Percentiles rank a stretch among this genome's conserved stretches.
These are phyloP conservation scores for Parafenestella ontariensis DNA, from an alignment of 2,329 filamentous ascomycete species.

Conservation along the genomic window DNA sequence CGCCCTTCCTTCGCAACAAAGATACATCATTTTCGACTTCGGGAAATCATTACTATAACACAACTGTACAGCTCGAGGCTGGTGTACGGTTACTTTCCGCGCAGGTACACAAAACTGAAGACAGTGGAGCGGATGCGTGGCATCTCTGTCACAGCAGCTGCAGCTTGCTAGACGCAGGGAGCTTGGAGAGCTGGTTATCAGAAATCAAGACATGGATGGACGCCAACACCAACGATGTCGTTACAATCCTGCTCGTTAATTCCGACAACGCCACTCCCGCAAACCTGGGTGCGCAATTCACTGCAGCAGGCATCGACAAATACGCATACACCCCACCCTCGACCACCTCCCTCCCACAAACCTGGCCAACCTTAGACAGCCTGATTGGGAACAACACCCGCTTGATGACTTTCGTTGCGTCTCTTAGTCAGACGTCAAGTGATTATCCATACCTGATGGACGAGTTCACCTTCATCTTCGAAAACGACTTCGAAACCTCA, in stretches of 20 bases:
- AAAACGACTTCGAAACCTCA: conserved; percentile 73
- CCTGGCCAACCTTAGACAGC: conserved; percentile 75
- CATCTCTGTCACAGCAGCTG: conserved; percentile 76
- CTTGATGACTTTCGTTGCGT: conserved; percentile 73
- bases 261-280: conserved; percentile 64
- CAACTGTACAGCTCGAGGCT: conserved; percentile 72
- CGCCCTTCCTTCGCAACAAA: conserved; percentile 71
- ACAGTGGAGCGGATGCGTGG: conserved; percentile 53
- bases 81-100: conserved; percentile 75
- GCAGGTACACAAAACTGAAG: conserved; percentile 71
- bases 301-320: conserved; percentile 62
- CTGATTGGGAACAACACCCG: conserved; percentile 71
- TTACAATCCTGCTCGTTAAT: conserved; percentile 78
- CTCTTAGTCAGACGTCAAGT: conserved; percentile 43
- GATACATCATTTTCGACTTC: conserved; percentile 67
- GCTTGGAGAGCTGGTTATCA: conserved; percentile 68
- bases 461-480: conserved; percentile 73
- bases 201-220: conserved; percentile 74
- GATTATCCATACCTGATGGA: conserved; percentile 65
- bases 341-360: conserved; percentile 56
- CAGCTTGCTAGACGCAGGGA: conserved; percentile 71
- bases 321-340: conserved; percentile 60
- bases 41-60: conserved; percentile 78
- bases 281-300: conserved; percentile 59
- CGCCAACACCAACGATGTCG: conserved; percentile 73